Evolutionary conservation across 2,329 filamentous ascomycete species (phyloP).

Genomic region (Pseudogymnoascus sp.): DNA sequence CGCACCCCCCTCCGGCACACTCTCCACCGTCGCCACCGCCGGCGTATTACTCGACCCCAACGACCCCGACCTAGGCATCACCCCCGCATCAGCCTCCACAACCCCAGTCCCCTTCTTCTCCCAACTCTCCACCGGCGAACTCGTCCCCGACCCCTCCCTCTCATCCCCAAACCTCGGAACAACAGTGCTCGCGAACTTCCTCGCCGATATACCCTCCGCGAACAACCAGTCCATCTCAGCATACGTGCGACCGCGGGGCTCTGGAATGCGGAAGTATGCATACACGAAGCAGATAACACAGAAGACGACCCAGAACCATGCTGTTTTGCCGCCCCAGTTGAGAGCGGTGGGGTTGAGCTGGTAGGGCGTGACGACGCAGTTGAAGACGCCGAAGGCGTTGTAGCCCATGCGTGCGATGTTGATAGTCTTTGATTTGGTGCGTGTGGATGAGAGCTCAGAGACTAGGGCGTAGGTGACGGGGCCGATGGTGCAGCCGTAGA

Average conservation of each 20-base stretch:
- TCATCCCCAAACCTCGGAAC: background rate
- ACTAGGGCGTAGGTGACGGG: conserved; percentile 30
- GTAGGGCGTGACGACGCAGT: conserved; percentile 27
- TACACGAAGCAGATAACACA: conserved; percentile 77
- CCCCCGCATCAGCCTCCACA: background rate
- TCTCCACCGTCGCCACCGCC: background rate
- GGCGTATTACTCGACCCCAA: background rate
- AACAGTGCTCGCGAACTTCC: conserved; percentile 54
- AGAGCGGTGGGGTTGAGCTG: conserved; percentile 33
- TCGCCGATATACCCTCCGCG: conserved; percentile 60
- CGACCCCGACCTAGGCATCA: background rate
- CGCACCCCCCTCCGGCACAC: background rate
- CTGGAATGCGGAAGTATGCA: conserved; percentile 70
- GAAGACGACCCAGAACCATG: conserved; percentile 46
- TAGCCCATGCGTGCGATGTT: conserved; percentile 27
- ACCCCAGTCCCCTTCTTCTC: background rate
- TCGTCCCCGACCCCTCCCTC: background rate
- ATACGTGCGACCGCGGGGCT: conserved; percentile 70
- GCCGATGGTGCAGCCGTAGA: conserved; percentile 40
- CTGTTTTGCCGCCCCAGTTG: conserved; percentile 31
- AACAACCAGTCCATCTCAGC: conserved; percentile 81
- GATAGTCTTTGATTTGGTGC: conserved; percentile 21
- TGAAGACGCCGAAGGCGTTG: conserved; percentile 23
- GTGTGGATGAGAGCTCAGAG: conserved; percentile 2
- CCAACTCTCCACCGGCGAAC: background rate